phyloP scores from a whole-genome alignment of 192 early-diverging fungal genomes.

The Entomortierella beljakovae region DNA sequence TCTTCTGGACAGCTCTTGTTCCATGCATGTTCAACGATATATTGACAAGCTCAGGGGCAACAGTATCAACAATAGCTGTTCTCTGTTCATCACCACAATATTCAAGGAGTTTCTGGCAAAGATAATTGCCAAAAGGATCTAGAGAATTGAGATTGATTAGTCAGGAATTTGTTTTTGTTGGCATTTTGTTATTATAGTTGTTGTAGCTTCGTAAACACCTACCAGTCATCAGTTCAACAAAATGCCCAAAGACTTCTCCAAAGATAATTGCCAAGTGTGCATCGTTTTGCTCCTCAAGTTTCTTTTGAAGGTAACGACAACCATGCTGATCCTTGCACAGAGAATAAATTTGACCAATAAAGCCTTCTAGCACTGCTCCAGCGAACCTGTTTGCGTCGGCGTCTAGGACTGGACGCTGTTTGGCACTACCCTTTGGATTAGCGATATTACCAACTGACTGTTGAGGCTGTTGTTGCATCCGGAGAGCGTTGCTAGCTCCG shows the following conservation, averaged over 20 bases:
- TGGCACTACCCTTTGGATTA: constrained; percentile 31
- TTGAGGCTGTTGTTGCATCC: constrained; percentile 31
- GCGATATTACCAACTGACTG: constrained; percentile 8
- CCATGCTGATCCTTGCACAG: constrained; percentile 92
- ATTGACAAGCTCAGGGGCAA: constrained; percentile 78
- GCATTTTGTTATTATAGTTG: background rate
- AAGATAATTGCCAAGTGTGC: constrained; percentile 77
- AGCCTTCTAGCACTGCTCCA: constrained; percentile 74
- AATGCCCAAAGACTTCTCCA: constrained; percentile 77
- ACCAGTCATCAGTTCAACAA: constrained; percentile 88
- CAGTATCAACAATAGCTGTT: constrained; percentile 75
- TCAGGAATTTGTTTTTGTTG: background rate
- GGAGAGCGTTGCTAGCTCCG: constrained; percentile 21
- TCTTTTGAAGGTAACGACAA: constrained; percentile 88
- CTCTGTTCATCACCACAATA: constrained; percentile 82
- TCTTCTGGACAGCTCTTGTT: constrained; percentile 91
- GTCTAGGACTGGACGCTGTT: constrained; percentile 34
- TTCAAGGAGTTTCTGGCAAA: constrained; percentile 91
- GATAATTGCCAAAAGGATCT: constrained; percentile 95
- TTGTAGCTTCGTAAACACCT: constrained; percentile 5
- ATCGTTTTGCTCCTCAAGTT: constrained; percentile 81
- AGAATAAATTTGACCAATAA: constrained; percentile 78
- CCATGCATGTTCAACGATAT: constrained; percentile 94
- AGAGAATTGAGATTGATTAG: background rate
- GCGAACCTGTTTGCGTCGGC: constrained; percentile 75